Evolutionary conservation across 768 basidiomycete species (phyloP).

Genomic region (Boletellus emodensis): DNA sequence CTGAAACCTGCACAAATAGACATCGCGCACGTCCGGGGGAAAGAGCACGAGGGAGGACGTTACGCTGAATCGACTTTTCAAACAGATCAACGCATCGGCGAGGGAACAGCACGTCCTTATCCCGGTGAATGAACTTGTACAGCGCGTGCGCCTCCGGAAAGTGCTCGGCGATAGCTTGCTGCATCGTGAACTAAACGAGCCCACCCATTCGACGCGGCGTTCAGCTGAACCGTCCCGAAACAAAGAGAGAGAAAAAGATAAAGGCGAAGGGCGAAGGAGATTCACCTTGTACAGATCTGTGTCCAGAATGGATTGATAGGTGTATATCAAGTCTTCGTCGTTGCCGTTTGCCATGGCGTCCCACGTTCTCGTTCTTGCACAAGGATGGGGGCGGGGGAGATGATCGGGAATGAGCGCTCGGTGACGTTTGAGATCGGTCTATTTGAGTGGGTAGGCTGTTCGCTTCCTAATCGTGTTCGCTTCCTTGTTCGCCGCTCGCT

Average conservation of each 20-base stretch:
- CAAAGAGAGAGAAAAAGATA: too few species aligned
- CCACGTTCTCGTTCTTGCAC: background rate
- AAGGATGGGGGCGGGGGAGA: background rate
- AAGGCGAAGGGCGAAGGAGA: background rate
- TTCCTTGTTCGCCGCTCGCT: too few species aligned
- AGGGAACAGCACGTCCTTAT: constrained; percentile 60
- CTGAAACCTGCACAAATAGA: constrained; percentile 53
- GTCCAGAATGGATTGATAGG: constrained; percentile 66
- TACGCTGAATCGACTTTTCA: constrained; percentile 53
- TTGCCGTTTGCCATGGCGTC: constrained; percentile 9
- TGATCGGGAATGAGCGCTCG: too few species aligned
- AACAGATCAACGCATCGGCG: constrained; percentile 24
- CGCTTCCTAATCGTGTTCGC: too few species aligned
- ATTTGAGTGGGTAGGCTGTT: too few species aligned
- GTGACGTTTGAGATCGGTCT: too few species aligned
- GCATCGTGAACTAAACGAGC: constrained; percentile 78
- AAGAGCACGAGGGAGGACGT: too few species aligned
- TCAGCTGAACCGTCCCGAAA: too few species aligned
- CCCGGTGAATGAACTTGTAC: constrained; percentile 82
- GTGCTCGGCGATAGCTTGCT: constrained; percentile 78
- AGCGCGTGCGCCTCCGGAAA: constrained; percentile 69
- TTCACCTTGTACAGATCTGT: constrained; percentile 91
- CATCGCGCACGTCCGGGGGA: background rate
- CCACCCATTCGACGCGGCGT: too few species aligned
- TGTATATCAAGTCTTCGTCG: constrained; percentile 15